These are phyloP conservation scores for Ogataea sp. DNA, from an alignment of 805 yeast species.

Conservation along the genomic window DNA sequence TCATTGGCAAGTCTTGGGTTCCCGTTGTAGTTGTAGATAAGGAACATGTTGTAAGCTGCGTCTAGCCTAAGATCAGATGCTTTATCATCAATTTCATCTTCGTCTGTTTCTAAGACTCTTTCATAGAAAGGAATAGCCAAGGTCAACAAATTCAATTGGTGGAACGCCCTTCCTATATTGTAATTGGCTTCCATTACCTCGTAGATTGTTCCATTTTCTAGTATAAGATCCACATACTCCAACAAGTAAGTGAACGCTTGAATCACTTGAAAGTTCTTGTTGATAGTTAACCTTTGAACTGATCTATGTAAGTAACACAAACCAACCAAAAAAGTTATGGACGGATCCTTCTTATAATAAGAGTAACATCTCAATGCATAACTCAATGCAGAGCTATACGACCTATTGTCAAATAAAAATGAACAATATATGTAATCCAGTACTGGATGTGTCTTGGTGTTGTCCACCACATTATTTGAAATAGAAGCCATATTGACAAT, in stretches of 20 bases:
- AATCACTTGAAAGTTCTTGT: constrained; percentile 78
- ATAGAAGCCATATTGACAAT: constrained; percentile 78
- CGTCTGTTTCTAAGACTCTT: constrained; percentile 44
- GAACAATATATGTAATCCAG: constrained; percentile 63
- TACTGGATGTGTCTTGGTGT: constrained; percentile 53
- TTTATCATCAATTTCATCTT: constrained; percentile 35
- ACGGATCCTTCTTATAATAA: constrained; percentile 65
- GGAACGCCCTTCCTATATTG: constrained; percentile 80
- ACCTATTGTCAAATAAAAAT: constrained; percentile 70
- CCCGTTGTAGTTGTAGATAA: constrained; percentile 71
- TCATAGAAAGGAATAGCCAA: constrained; percentile 72
- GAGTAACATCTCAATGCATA: constrained; percentile 67
- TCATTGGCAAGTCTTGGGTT: constrained; percentile 56
- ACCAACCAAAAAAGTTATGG: constrained; percentile 67
- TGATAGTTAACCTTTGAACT: constrained; percentile 80
- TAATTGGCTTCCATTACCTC: constrained; percentile 74
- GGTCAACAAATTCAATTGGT: constrained; percentile 67
- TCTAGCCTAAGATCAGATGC: constrained; percentile 52
- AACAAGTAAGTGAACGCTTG: constrained; percentile 77
- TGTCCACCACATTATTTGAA: constrained; percentile 41
- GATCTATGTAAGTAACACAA: constrained; percentile 82
- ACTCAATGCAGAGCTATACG: constrained; percentile 75
- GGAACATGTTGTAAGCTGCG: constrained; percentile 78
- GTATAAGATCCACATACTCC: constrained; percentile 58
- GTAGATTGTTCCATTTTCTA: constrained; percentile 27